Conservation (phyloP, 176 grass and related monocot species). For the Puccinellia tenuiflora region DNA sequence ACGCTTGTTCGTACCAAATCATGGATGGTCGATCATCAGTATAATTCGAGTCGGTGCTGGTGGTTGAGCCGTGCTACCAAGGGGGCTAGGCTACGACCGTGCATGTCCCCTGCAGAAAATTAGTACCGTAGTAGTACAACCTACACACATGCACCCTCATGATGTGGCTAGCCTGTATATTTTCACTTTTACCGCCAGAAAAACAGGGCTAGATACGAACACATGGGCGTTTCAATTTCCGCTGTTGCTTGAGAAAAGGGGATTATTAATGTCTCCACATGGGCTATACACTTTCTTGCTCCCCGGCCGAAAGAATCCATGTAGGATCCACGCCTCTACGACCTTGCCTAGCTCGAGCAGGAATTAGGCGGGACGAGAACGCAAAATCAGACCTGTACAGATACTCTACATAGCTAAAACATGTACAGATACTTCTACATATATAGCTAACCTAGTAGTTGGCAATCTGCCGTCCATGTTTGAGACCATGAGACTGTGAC, state of each 20-base stretch:
- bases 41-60: slow-evolving; percentile 5
- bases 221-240: not conserved
- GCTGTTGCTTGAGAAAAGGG: not conserved
- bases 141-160: not conserved
- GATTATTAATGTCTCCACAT: slow-evolving; percentile 37
- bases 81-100: not conserved
- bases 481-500: not conserved
- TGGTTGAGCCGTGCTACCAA: slow-evolving; percentile 25
- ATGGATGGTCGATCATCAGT: too few species aligned
- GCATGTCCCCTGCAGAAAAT: not conserved
- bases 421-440: too few species aligned
- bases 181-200: not conserved
- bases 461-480: not conserved
- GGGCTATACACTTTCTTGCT: slow-evolving; percentile 26
- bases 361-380: not conserved
- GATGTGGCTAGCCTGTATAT: not conserved
- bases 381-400: not conserved
- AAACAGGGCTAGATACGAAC: not conserved
- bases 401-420: not conserved
- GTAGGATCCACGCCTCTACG: slow-evolving; percentile 16
- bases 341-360: not conserved
- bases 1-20: not conserved
- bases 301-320: slow-evolving; percentile 8
- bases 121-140: not conserved
- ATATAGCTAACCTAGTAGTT: too few species aligned